Conservation (phyloP, 495 filamentous ascomycete genomes). For the Aspergillus coremiiformis region DNA sequence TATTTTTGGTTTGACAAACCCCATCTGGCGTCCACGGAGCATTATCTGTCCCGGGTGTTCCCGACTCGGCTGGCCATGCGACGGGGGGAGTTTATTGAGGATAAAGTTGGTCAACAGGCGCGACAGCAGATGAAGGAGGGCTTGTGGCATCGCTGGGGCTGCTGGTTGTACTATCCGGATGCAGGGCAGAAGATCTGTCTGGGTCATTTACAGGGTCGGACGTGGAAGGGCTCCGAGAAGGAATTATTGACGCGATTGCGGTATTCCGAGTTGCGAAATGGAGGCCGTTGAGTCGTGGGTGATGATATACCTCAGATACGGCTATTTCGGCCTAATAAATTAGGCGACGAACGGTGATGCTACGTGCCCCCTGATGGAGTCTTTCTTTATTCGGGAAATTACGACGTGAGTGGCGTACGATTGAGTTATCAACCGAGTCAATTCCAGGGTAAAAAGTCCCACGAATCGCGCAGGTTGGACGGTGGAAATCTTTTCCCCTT, state of each 20-base stretch:
- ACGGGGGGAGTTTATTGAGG: constrained; percentile 6
- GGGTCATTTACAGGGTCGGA: constrained; percentile 1
- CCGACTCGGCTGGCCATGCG: constrained; percentile 5
- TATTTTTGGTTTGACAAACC: constrained; percentile 8
- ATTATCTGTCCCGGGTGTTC: constrained; percentile 2
- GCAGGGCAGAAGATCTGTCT: not conserved
- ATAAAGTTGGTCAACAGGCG: constrained; percentile 5
- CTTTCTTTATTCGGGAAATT: not conserved
- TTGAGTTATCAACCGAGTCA: not conserved
- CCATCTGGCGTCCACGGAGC: not conserved
- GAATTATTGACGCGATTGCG: not conserved
- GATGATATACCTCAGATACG: not conserved
- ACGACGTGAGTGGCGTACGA: not conserved
- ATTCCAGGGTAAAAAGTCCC: not conserved
- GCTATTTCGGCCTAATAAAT: too few relatives aligned
- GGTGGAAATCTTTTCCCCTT: not conserved
- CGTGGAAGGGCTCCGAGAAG: not conserved
- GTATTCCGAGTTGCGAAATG: not conserved
- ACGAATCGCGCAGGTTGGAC: not conserved
- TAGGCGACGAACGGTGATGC: too few relatives aligned
- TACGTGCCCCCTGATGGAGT: too few relatives aligned
- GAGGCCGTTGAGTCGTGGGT: not conserved
- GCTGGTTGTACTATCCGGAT: constrained; percentile 4
- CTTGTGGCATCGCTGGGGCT: not conserved
- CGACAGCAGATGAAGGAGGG: constrained; percentile 5